A percentile compares a stretch with the other conserved stretches of the same genome.
These are phyloP conservation scores for Quercus parvula DNA, from an alignment of 306 rosid species.

Conservation along the genomic window DNA sequence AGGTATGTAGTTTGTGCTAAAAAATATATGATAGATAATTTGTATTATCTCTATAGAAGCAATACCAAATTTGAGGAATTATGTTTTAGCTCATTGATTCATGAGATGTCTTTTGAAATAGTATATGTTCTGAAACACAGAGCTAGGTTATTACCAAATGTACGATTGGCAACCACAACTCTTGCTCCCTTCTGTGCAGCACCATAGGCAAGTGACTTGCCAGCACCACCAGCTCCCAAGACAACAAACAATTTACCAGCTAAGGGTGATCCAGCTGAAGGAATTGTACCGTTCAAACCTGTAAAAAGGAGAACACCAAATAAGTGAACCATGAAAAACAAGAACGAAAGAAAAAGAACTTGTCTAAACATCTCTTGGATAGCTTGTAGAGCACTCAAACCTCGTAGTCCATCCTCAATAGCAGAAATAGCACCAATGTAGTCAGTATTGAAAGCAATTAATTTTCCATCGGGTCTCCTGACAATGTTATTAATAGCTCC, in stretches of 20 bases:
- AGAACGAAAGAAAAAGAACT: neutral
- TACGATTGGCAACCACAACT: conserved; percentile 42
- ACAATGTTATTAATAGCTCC: conserved; percentile 32
- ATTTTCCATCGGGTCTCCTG: conserved; percentile 25
- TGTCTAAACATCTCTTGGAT: neutral
- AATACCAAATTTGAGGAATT: neutral
- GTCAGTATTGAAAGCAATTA: conserved; percentile 30
- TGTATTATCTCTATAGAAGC: too few species aligned
- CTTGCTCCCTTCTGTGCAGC: conserved; percentile 46
- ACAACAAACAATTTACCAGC: conserved; percentile 32
- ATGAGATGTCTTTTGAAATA: neutral
- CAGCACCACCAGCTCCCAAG: conserved; percentile 36
- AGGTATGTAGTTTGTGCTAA: neutral
- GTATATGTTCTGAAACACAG: neutral
- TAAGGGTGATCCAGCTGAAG: conserved; percentile 19
- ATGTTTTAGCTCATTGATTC: neutral
- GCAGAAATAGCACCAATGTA: conserved; percentile 30
- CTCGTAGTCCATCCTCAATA: conserved; percentile 27
- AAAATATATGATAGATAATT: neutral
- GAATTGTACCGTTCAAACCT: conserved; percentile 19
- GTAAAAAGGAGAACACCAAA: neutral
- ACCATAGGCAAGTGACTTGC: conserved; percentile 23
- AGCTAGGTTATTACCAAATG: conserved; percentile 23
- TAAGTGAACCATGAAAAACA: neutral
- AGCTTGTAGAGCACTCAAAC: conserved; percentile 1